Percentiles rank a stretch among this genome's conserved stretches.
These are phyloP conservation scores for Kodamaea sagamina DNA, from an alignment of 805 yeast species.

Conservation along the genomic window DNA sequence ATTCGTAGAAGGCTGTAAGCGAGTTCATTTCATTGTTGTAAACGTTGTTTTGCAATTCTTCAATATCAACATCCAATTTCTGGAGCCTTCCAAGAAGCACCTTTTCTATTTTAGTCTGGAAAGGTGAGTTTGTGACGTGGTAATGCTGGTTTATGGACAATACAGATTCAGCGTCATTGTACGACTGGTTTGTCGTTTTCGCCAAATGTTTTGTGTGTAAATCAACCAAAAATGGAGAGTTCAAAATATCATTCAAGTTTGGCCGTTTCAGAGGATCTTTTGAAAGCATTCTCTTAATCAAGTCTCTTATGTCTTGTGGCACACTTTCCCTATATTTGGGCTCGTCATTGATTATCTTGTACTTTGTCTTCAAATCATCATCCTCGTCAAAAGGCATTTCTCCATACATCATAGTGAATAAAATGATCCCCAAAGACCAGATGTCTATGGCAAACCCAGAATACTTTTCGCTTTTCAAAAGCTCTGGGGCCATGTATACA, in stretches of 20 bases:
- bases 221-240: constrained; percentile 38
- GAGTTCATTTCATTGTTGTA: constrained; percentile 64
- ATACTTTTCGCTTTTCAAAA: constrained; percentile 66
- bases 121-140: constrained; percentile 37
- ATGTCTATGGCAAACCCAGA: constrained; percentile 81
- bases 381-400: constrained; percentile 92
- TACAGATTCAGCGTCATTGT: constrained; percentile 37
- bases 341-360: constrained; percentile 61
- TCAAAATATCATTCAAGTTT: constrained; percentile 36
- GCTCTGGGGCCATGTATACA: constrained; percentile 96
- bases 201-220: constrained; percentile 29
- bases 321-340: constrained; percentile 57
- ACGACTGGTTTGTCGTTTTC: constrained; percentile 18
- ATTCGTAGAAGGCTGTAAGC: constrained; percentile 72
- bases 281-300: constrained; percentile 56
- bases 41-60: constrained; percentile 59
- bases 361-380: constrained; percentile 61
- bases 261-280: constrained; percentile 73
- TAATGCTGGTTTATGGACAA: constrained; percentile 43
- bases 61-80: constrained; percentile 64
- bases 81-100: constrained; percentile 59
- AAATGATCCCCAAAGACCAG: constrained; percentile 90
- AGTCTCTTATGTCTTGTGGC: constrained; percentile 49
- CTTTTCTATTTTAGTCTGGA: constrained; percentile 63
- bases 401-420: constrained; percentile 82